Percentiles rank a stretch among this genome's conserved stretches.
Evolutionary conservation across 495 filamentous ascomycete genomes (phyloP).

Genomic region (Tuber brumale): DNA sequence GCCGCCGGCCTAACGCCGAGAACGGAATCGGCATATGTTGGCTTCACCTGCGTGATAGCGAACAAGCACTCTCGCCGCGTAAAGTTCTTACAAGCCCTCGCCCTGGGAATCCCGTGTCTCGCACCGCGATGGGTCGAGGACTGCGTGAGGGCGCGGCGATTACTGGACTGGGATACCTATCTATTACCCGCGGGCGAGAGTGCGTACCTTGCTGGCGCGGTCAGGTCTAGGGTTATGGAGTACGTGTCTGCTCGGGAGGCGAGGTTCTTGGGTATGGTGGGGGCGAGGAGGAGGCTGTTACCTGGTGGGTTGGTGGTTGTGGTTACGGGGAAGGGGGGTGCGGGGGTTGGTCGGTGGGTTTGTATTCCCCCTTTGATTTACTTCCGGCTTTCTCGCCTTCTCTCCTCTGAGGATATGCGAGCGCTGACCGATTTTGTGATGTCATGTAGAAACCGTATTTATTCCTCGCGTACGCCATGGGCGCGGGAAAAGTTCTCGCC

Average conservation of each 20-base stretch:
- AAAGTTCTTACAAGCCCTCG: conserved; percentile 94
- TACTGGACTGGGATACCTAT: conserved; percentile 73
- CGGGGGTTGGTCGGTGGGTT: conserved; percentile 54
- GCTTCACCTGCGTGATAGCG: conserved; percentile 79
- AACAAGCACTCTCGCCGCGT: conserved; percentile 79
- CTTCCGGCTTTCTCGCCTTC: neutral
- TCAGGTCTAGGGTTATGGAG: conserved; percentile 63
- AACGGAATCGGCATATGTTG: conserved; percentile 50
- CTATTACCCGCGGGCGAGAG: conserved; percentile 82
- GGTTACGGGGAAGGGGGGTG: conserved; percentile 60
- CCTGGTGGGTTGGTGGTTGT: conserved; percentile 64
- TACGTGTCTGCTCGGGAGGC: conserved; percentile 55
- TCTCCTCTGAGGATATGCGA: neutral
- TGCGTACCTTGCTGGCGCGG: conserved; percentile 64
- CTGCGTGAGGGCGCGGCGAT: conserved; percentile 53
- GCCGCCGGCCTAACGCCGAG: conserved; percentile 47
- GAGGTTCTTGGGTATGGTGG: conserved; percentile 53
- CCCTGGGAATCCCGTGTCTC: conserved; percentile 80
- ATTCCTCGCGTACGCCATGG: conserved; percentile 73
- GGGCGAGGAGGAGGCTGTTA: conserved; percentile 56
- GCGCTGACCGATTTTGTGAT: neutral
- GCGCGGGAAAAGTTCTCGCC: conserved; percentile 58
- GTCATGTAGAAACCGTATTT: conserved; percentile 50
- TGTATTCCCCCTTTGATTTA: conserved; percentile 37
- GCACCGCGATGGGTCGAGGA: conserved; percentile 71